Base-by-base conservation (phyloP, 2,329 filamentous ascomycete species). In the Massarina eburnea region DNA sequence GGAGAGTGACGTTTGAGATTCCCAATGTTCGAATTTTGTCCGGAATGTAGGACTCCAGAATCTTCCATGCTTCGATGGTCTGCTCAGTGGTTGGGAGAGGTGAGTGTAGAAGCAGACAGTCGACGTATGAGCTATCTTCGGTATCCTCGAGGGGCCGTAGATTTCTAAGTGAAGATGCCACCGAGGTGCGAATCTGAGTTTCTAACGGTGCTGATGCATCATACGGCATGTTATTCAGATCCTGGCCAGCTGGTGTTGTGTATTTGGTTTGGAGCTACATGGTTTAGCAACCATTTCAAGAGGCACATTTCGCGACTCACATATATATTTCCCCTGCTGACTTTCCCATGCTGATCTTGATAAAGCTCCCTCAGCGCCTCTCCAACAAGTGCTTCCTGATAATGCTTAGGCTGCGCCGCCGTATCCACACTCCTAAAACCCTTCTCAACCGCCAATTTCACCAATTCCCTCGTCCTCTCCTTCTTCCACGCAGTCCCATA, bases 401-500 rank as follows among this genome's bases (percentile, higher is more conserved):
- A 94, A 71, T 92, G 88, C 49, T 81, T 81, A 2, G 88, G 88
- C 68, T 91, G 87, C 14, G 85, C 86, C 8, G 88, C 88, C 0
- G 89, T 92, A 62, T 94, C 89, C 48, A 94, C 73, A 37, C 76
- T 86, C 24, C 83, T 78, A 58, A 92, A 94, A 4, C 89, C 88
- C 35, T 80, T 73, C 35, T 76, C 75, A 26, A 94, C 63, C 2
- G 89, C 89, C 51, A 78, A 70, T 57, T 85, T 81, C 18, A 94
- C 88, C 2, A 92, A 76, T 43, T 80, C 74, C 17, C 79, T 77
- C 0, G 87, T 90, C 15, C 72, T 71, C 1, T 85, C 82, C 59
- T 86, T 85, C 68, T 94, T 94, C 88, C 89, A 92, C n/a, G 89
- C 89, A 2, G 89, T 92, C 41, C 89, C 89, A 66, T 94, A 94